A percentile compares a stretch with the other conserved stretches of the same genome.
Evolutionary conservation across 495 filamentous ascomycete species (phyloP).

Genomic region (Ascobolus immersus): DNA sequence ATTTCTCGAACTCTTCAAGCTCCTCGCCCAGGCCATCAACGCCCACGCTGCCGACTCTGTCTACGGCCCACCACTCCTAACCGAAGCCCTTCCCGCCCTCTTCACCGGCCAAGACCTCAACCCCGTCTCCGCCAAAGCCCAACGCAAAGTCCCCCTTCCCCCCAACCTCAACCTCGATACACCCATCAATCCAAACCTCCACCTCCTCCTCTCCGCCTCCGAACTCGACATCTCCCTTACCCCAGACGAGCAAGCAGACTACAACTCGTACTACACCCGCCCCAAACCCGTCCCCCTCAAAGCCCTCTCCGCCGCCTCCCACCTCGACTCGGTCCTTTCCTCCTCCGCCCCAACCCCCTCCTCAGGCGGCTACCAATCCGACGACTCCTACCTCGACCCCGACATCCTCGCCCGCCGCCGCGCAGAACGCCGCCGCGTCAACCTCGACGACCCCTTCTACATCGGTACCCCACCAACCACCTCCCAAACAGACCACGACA

Average conservation of each 20-base stretch:
- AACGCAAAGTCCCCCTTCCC: slow-evolving; percentile 66
- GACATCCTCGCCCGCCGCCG: slow-evolving; percentile 37
- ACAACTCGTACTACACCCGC: no score
- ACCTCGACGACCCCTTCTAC: slow-evolving; percentile 88
- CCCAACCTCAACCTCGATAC: slow-evolving; percentile 44
- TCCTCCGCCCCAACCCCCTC: slow-evolving; percentile 28
- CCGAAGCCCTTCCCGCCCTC: slow-evolving; percentile 63
- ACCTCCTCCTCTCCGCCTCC: slow-evolving; percentile 32
- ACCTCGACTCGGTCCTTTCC: slow-evolving; percentile 46
- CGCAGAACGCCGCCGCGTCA: slow-evolving; percentile 38
- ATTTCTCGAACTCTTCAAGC: slow-evolving; percentile 62
- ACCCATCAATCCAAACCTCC: slow-evolving; percentile 55
- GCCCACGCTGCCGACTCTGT: slow-evolving; percentile 27
- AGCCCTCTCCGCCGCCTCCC: slow-evolving; percentile 55
- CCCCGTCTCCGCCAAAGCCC: slow-evolving; percentile 59
- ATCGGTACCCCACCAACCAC: slow-evolving; percentile 55
- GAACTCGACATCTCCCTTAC: slow-evolving; percentile 26
- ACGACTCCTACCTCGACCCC: slow-evolving; percentile 33
- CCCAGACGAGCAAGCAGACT: no score
- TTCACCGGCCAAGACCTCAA: slow-evolving; percentile 73
- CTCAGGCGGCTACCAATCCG: slow-evolving; percentile 41
- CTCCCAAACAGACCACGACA: slow-evolving; percentile 49
- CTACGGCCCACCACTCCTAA: slow-evolving; percentile 52
- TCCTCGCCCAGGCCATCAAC: slow-evolving; percentile 53
- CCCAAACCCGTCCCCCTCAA: slow-evolving; percentile 66